A percentile compares a stretch with the other conserved stretches of the same genome.
Evolutionary conservation across 768 basidiomycete genomes (phyloP).

Genomic region (Mrakia blollopis): DNA sequence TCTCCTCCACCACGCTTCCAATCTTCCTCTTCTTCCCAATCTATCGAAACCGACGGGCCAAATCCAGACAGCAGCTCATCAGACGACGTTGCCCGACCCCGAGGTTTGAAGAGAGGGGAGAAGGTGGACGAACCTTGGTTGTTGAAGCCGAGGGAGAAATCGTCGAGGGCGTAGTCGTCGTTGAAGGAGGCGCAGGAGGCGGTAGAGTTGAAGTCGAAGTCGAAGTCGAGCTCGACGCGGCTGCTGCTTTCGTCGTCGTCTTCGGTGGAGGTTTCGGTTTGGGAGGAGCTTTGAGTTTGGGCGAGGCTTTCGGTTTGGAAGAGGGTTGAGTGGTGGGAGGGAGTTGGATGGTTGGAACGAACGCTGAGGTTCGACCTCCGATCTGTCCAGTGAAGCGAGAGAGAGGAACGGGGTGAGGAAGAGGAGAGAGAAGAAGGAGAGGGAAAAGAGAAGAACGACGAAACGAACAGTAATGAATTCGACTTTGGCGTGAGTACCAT

Average conservation of each 20-base stretch:
- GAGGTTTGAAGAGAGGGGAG: background rate
- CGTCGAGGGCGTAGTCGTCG: background rate
- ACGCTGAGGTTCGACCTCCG: constrained; percentile 25
- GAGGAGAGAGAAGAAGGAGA: background rate
- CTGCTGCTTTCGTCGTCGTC: background rate
- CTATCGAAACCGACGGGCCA: too few species aligned
- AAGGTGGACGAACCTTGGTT: too few species aligned
- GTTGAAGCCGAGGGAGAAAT: background rate
- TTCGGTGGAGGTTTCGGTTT: too few species aligned
- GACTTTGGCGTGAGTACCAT: constrained; percentile 9
- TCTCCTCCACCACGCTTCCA: too few species aligned
- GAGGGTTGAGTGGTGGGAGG: background rate
- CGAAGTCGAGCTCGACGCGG: background rate
- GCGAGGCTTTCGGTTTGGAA: background rate
- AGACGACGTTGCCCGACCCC: background rate
- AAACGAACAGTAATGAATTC: constrained; percentile 22
- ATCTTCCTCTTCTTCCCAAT: too few species aligned
- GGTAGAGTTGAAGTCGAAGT: background rate
- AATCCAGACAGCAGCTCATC: background rate
- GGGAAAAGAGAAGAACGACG: background rate
- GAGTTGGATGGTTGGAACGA: constrained; percentile 18
- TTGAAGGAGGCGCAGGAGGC: background rate
- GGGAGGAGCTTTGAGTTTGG: background rate
- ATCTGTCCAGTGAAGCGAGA: background rate
- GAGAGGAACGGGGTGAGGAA: too few species aligned